Evolutionary conservation across 495 filamentous ascomycete genomes (phyloP).

Genomic region (Rhizodiscina lignyota): DNA sequence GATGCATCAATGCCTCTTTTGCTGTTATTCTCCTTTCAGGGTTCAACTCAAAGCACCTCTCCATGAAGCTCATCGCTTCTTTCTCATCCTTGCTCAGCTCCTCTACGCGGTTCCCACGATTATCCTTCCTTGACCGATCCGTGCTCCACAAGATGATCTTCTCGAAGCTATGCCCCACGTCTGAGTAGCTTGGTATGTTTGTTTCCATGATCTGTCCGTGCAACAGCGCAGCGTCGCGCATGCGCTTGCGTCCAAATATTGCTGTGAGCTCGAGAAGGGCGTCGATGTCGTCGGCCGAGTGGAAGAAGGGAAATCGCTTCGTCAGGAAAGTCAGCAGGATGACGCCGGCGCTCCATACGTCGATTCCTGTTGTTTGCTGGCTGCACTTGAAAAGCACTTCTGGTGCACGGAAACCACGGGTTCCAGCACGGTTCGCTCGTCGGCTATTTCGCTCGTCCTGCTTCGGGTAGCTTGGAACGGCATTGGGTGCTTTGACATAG

Average conservation of each 20-base stretch:
- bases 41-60: constrained; percentile 55
- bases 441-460: constrained; percentile 74
- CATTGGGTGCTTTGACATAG: constrained; percentile 20
- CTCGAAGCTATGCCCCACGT: constrained; percentile 69
- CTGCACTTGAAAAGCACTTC: constrained; percentile 98
- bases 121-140: constrained; percentile 37
- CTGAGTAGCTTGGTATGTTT: constrained; percentile 76
- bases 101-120: constrained; percentile 20
- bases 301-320: constrained; percentile 92
- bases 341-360: constrained; percentile 93
- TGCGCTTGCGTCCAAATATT: constrained; percentile 72
- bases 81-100: constrained; percentile 41
- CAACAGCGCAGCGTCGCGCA: constrained; percentile 64
- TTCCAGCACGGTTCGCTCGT: constrained; percentile 90
- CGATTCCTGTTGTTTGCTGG: constrained; percentile 74
- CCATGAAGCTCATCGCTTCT: constrained; percentile 47
- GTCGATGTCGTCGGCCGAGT: constrained; percentile 89
- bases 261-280: constrained; percentile 94
- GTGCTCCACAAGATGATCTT: constrained; percentile 86
- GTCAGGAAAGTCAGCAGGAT: constrained; percentile 84
- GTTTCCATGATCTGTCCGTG: constrained; percentile 84
- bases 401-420: constrained; percentile 84
- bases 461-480: constrained; percentile 35
- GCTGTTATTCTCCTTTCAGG: constrained; percentile 55
- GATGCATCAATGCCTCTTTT: constrained; percentile 51